A percentile compares a stretch with the other conserved stretches of the same genome.
phyloP scores from a whole-genome alignment of 2,329 filamentous ascomycete genomes.

The Fusarium oxysporum region DNA sequence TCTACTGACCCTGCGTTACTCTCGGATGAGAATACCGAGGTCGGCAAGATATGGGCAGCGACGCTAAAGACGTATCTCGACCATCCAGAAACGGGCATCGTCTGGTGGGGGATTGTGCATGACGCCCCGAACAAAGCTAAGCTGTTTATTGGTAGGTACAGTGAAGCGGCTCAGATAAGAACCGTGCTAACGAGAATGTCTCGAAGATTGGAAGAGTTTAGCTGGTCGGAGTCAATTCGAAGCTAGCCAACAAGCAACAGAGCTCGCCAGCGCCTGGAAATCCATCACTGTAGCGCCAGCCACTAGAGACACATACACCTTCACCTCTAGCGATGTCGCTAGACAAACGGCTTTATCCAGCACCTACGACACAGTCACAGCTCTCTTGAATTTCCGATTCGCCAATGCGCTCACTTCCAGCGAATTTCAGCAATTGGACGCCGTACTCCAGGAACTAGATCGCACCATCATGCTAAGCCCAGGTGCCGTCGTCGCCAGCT shows the following conservation, averaged over 20 bases:
- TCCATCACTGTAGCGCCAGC: neutral
- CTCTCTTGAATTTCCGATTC: neutral
- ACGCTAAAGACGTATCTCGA: constrained; percentile 18
- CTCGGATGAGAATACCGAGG: constrained; percentile 1
- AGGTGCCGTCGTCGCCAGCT: neutral
- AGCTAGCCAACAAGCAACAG: neutral
- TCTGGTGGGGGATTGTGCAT: constrained; percentile 20
- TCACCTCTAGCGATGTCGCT: neutral
- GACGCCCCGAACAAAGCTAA: constrained; percentile 2
- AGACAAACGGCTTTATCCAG: neutral
- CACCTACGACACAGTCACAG: neutral
- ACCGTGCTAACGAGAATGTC: neutral
- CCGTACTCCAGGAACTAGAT: neutral
- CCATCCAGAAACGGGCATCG: constrained; percentile 11
- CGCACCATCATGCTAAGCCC: neutral
- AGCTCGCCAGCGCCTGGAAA: neutral
- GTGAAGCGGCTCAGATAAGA: neutral
- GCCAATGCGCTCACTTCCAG: neutral
- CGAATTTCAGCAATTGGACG: neutral
- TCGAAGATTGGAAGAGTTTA: neutral
- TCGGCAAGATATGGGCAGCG: constrained; percentile 16
- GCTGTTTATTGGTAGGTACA: constrained; percentile 1
- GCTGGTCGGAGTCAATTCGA: neutral
- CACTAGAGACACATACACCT: neutral
- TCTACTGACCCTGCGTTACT: neutral